phyloP scores from a whole-genome alignment of 2,329 filamentous ascomycete genomes.

The Fusarium sp. region DNA sequence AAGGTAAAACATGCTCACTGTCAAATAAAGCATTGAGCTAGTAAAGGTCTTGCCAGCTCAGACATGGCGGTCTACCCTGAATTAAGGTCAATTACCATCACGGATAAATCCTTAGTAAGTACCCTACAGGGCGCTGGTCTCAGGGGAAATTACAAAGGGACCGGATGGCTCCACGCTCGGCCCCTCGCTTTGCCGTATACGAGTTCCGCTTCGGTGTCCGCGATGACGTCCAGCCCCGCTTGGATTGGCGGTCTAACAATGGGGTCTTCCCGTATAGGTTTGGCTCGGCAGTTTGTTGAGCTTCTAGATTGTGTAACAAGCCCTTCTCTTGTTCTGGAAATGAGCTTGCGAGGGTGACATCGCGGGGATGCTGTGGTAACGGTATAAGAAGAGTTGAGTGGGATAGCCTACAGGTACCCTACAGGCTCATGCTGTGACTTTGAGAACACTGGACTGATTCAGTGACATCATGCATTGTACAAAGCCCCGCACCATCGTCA shows the following conservation, averaged over 20 bases:
- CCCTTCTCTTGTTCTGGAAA: constrained; percentile 7
- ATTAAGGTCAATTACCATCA: too few species aligned
- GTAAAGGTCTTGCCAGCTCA: too few species aligned
- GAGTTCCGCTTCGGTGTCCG: constrained; percentile 12
- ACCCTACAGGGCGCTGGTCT: constrained; percentile 19
- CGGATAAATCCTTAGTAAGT: neutral
- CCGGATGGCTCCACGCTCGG: constrained; percentile 10
- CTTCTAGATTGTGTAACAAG: neutral
- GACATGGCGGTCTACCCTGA: too few species aligned
- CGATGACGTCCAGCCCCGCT: constrained; percentile 18
- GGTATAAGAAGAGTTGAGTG: neutral
- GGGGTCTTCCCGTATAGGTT: constrained; percentile 4
- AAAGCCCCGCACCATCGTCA: neutral
- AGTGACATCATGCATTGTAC: neutral
- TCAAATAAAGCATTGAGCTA: too few species aligned
- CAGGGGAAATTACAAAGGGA: neutral
- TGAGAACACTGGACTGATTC: neutral
- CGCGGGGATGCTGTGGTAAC: too few species aligned
- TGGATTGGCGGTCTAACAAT: constrained; percentile 1
- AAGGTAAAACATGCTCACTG: too few species aligned
- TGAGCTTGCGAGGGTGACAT: neutral
- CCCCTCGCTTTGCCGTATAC: neutral
- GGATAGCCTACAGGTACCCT: neutral
- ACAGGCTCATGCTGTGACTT: neutral
- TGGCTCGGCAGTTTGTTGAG: constrained; percentile 25